phyloP scores from a whole-genome alignment of 192 early-diverging fungal genomes.

The Geosiphon pyriformis region DNA sequence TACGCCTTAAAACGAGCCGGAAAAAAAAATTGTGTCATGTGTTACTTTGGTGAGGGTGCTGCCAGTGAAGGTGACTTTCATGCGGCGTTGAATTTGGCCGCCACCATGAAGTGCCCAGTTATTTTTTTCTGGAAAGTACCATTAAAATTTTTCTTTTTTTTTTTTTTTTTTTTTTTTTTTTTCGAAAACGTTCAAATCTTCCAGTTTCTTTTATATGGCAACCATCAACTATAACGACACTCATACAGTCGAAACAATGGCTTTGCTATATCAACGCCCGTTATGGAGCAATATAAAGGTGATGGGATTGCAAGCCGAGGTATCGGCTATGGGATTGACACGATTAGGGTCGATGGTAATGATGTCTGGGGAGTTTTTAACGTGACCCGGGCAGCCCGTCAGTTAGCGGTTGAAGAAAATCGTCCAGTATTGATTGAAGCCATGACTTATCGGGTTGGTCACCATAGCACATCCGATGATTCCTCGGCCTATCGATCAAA shows the following conservation, averaged over 20 bases:
- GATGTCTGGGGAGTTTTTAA: slow-evolving; percentile 98
- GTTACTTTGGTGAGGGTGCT: slow-evolving; percentile 98
- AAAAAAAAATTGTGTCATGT: slow-evolving; percentile 74
- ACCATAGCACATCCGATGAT: slow-evolving; percentile 98
- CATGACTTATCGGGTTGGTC: slow-evolving; percentile 95
- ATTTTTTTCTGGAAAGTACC: slow-evolving; percentile 83
- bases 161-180: neutral
- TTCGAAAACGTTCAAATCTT: neutral
- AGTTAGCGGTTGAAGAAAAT: slow-evolving; percentile 74
- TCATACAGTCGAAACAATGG: slow-evolving; percentile 89
- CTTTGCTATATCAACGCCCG: slow-evolving; percentile 95
- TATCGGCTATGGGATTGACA: slow-evolving; percentile 95
- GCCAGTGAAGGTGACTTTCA: slow-evolving; percentile 98
- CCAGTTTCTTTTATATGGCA: too few relatives aligned
- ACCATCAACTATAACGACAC: too few relatives aligned
- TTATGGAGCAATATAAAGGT: slow-evolving; percentile 92
- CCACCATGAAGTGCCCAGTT: slow-evolving; percentile 84
- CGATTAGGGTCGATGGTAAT: slow-evolving; percentile 97
- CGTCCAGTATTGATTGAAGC: slow-evolving; percentile 94
- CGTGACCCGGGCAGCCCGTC: slow-evolving; percentile 77
- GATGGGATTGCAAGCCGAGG: slow-evolving; percentile 95
- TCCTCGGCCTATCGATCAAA: slow-evolving; percentile 92
- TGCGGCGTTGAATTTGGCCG: slow-evolving; percentile 94
- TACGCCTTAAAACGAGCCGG: slow-evolving; percentile 87
- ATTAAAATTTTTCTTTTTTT: neutral